Percentiles rank a stretch among this genome's conserved stretches.
Conservation (phyloP, 306 rosid genomes). For the Sindora glabra region DNA sequence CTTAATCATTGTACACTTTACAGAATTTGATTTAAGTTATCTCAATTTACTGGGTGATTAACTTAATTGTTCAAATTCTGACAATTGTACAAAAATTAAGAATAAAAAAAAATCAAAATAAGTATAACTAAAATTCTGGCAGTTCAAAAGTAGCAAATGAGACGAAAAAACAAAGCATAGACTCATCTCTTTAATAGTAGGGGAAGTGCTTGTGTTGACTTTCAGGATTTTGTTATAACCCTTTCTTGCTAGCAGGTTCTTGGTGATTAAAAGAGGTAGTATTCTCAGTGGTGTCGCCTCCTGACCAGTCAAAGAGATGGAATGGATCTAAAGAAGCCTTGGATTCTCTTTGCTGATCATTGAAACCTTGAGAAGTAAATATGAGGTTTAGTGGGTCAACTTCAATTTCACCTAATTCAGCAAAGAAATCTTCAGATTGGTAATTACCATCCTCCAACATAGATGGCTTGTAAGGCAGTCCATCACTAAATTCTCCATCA, state of each 20-base stretch:
- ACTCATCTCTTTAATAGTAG: neutral
- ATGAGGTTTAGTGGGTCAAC: conserved; percentile 53
- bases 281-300: conserved; percentile 5
- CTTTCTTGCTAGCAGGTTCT: conserved; percentile 37
- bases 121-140: neutral
- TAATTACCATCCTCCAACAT: conserved; percentile 9
- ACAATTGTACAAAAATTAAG: too few relatives aligned
- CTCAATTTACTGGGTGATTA: too few relatives aligned
- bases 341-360: conserved; percentile 31
- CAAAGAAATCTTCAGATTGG: conserved; percentile 55
- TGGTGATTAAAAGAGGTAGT: conserved; percentile 11
- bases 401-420: conserved; percentile 66
- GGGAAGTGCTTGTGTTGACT: neutral
- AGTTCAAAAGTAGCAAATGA: too few relatives aligned
- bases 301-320: conserved; percentile 62
- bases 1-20: too few relatives aligned
- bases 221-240: conserved; percentile 32
- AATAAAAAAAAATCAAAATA: conserved; percentile 8
- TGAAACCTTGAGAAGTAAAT: conserved; percentile 51
- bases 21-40: too few relatives aligned
- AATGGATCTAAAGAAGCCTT: conserved; percentile 57
- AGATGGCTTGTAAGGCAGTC: conserved; percentile 38
- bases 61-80: too few relatives aligned
- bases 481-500: conserved; percentile 44
- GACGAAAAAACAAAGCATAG: too few relatives aligned